phyloP scores from a whole-genome alignment of 352 stramenopile species.

The Lagenidium giganteum region DNA sequence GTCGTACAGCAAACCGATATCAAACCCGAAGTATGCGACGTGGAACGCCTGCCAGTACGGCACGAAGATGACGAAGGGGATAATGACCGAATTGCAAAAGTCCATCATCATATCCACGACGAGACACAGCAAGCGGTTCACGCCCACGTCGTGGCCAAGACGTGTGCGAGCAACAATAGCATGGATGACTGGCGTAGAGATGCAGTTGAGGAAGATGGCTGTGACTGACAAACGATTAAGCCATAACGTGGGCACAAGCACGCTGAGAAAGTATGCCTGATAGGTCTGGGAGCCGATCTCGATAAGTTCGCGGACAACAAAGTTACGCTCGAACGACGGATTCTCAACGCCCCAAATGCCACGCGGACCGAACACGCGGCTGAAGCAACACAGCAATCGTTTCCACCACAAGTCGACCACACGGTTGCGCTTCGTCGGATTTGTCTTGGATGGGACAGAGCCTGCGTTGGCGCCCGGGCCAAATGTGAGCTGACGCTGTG shows the following conservation, averaged over 20 bases:
- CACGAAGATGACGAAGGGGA: conserved; percentile 15
- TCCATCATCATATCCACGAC: conserved; percentile 12
- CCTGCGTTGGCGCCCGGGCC: no score
- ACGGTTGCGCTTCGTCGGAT: no score
- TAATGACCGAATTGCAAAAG: conserved; percentile 16
- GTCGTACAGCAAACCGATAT: conserved; percentile 1
- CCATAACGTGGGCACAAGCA: conserved; percentile 9
- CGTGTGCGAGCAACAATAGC: conserved; percentile 2
- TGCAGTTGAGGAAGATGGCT: conserved; percentile 14
- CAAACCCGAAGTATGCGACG: background rate
- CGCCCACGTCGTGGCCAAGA: background rate
- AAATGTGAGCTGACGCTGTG: no score
- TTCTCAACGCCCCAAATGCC: conserved; percentile 11
- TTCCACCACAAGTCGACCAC: no score
- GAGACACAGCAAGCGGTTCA: conserved; percentile 6
- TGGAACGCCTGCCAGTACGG: conserved; percentile 10
- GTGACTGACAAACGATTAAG: conserved; percentile 16
- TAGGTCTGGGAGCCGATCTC: conserved; percentile 21
- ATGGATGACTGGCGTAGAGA: conserved; percentile 5
- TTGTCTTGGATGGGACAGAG: no score
- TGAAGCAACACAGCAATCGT: no score
- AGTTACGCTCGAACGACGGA: conserved; percentile 3
- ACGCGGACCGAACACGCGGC: conserved; percentile 12
- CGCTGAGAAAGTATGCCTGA: conserved; percentile 16
- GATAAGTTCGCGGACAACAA: conserved; percentile 7